These are phyloP conservation scores for Ophiocordyceps polyrhachis-furcata DNA, from an alignment of 2,329 filamentous ascomycete genomes.

Conservation along the genomic window DNA sequence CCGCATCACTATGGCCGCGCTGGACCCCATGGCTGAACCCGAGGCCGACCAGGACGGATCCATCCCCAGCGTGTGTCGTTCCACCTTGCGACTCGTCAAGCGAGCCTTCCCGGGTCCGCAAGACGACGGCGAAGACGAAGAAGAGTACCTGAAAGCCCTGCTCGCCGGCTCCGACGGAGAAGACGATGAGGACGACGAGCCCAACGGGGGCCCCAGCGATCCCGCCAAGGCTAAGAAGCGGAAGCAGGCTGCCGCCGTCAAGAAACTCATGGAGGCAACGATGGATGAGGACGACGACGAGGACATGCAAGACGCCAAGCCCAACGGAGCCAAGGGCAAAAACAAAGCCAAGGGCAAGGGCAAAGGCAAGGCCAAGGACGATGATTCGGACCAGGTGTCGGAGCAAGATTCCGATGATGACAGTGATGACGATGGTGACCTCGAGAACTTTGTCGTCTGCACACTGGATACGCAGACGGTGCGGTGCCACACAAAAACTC, in stretches of 20 bases:
- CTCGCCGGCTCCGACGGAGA: slow-evolving; percentile 33
- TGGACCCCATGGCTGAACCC: slow-evolving; percentile 69
- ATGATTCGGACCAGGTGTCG: slow-evolving; percentile 33
- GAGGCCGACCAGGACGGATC: slow-evolving; percentile 46
- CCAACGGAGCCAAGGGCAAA: slow-evolving; percentile 35
- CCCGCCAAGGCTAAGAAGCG: slow-evolving; percentile 79
- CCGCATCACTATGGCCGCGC: slow-evolving; percentile 94
- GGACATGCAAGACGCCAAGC: slow-evolving; percentile 53
- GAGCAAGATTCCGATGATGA: slow-evolving; percentile 46
- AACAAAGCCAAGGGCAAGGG: slow-evolving; percentile 47
- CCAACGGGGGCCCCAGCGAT: slow-evolving; percentile 81
- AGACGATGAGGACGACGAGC: slow-evolving; percentile 41
- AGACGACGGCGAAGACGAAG: slow-evolving; percentile 44
- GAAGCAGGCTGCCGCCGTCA: slow-evolving; percentile 55
- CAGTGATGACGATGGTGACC: slow-evolving; percentile 42
- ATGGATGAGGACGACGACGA: slow-evolving; percentile 43
- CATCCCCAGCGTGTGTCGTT: slow-evolving; percentile 45
- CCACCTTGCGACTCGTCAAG: slow-evolving; percentile 84
- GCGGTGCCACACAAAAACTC: slow-evolving; percentile 18
- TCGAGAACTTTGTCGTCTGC: slow-evolving; percentile 88
- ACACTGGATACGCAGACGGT: slow-evolving; percentile 88
- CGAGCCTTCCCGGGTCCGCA: slow-evolving; percentile 34
- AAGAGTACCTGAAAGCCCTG: slow-evolving; percentile 42
- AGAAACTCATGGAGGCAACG: slow-evolving; percentile 57
- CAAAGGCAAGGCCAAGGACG: slow-evolving; percentile 44